Evolutionary conservation across 176 grass and related monocot genomes (phyloP), one percentile per base, ranked within the genome.

Genomic region (Carex scoparia): DNA sequence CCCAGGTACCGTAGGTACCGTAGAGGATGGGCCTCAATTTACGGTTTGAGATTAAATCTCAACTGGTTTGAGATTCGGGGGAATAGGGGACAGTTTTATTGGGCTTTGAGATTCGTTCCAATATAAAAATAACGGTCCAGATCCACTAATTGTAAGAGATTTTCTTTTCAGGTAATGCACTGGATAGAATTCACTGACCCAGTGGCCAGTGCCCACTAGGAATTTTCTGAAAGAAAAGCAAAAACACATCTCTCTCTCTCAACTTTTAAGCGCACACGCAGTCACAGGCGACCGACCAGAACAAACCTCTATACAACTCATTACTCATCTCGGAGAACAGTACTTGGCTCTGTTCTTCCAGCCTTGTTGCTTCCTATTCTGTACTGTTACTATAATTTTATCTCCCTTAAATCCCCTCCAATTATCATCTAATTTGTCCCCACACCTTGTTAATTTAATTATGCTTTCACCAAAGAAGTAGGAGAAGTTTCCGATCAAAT

Each of bases 221-320:
- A 83, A 69, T 83, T 83, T 83, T 55, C 81, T 9, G 3, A 54
- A 23, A 23, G 81, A 56, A 56, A 67, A 48, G 81, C 79, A 56
- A 38, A 42, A 15, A 32, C 63, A 81, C 18, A 4, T 76, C 62
- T 30, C 78, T 27, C 80, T 51, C 35, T 13, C 80, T 13, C 13
- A 23, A 23, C 23, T 23, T 23, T 10, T 54, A 79, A 7, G 3
- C 46, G 16, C 48, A 49, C 16, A 55, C 10, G 4, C 79, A 48
- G 10, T 44, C 58, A 83, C 33, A 83, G 13, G 23, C 81, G 28
- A 58, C 74, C 42, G 73, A 77, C 73, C 73, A 32, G 46, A 35
- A 1, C 33, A 35, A 3, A 6, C 48, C 2, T 11, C 16, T 15
- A 5, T 48, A 55, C 46, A 14, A 54, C 48, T 55, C 19, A 14